Evolutionary conservation across 2,329 filamentous ascomycete species (phyloP).

Genomic region (Fulvia fulva): DNA sequence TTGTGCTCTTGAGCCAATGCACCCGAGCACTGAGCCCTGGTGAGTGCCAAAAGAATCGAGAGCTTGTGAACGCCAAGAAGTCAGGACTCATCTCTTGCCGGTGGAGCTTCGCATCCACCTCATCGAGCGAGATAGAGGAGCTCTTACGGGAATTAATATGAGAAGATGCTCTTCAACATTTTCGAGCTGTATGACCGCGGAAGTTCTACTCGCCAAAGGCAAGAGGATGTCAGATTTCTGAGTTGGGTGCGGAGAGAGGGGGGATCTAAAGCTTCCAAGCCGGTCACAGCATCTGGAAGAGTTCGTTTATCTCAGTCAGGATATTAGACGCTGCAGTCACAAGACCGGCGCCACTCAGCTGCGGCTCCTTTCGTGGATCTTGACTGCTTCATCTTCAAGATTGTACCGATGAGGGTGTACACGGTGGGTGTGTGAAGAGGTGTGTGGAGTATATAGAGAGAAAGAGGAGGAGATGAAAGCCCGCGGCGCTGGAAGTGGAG

Average conservation of each 20-base stretch:
- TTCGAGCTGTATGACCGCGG: neutral
- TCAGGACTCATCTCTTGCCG: neutral
- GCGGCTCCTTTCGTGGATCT: neutral
- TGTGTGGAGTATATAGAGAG: neutral
- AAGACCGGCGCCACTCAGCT: neutral
- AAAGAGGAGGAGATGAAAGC: neutral
- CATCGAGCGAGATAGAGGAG: neutral
- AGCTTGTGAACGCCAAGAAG: neutral
- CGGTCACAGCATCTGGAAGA: neutral
- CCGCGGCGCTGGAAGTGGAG: neutral
- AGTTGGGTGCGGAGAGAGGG: neutral
- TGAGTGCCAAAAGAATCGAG: neutral
- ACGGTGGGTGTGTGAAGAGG: neutral
- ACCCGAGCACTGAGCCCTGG: no score
- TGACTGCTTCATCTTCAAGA: neutral
- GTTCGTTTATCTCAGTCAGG: neutral
- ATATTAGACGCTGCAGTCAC: neutral
- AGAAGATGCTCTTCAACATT: neutral
- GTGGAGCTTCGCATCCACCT: neutral
- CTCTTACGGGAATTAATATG: no score
- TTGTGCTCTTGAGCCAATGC: no score
- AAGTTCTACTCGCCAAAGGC: no score
- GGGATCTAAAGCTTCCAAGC: neutral
- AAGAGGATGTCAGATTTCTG: no score
- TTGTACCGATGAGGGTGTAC: neutral